Conservation (phyloP, 2,329 filamentous ascomycete genomes). For the Penicillium frequentans region DNA sequence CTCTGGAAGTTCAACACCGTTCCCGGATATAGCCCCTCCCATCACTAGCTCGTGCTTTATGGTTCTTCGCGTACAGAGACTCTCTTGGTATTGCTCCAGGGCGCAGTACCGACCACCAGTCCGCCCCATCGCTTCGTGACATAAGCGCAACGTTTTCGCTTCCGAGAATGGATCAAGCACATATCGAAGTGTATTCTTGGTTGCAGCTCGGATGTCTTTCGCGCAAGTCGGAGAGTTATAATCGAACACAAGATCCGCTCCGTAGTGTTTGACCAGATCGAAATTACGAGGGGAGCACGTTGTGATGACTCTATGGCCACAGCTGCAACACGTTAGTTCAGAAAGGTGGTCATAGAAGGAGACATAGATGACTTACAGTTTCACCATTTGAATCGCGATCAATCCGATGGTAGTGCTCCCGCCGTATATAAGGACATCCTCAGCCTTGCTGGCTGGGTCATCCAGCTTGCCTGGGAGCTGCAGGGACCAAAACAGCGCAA, state of each 20-base stretch:
- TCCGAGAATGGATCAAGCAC: constrained; percentile 24
- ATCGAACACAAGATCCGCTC: constrained; percentile 38
- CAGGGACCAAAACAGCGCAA: constrained; percentile 26
- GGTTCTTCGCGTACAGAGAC: constrained; percentile 16
- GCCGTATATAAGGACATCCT: constrained; percentile 21
- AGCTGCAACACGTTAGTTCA: constrained; percentile 3
- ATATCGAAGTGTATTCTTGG: constrained; percentile 32
- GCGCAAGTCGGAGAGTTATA: constrained; percentile 34
- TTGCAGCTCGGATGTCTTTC: constrained; percentile 30
- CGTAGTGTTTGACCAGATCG: constrained; percentile 34
- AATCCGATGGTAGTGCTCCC: constrained; percentile 23
- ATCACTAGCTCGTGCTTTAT: constrained; percentile 25
- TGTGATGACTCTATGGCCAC: constrained; percentile 34
- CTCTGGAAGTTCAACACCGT: constrained; percentile 22
- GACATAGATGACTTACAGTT: constrained; percentile 12
- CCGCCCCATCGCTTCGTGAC: constrained; percentile 19
- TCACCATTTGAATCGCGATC: constrained; percentile 24
- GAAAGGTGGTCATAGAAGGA: neutral
- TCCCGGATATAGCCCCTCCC: constrained; percentile 23
- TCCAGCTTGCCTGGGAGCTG: constrained; percentile 16
- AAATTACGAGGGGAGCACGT: constrained; percentile 37
- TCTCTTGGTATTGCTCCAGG: constrained; percentile 22
- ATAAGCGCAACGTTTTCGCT: constrained; percentile 18
- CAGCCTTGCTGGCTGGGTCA: constrained; percentile 3
- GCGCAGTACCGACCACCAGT: constrained; percentile 25